Base-by-base conservation (phyloP, 148 eudicot species). In the Spergularia bocconei region DNA sequence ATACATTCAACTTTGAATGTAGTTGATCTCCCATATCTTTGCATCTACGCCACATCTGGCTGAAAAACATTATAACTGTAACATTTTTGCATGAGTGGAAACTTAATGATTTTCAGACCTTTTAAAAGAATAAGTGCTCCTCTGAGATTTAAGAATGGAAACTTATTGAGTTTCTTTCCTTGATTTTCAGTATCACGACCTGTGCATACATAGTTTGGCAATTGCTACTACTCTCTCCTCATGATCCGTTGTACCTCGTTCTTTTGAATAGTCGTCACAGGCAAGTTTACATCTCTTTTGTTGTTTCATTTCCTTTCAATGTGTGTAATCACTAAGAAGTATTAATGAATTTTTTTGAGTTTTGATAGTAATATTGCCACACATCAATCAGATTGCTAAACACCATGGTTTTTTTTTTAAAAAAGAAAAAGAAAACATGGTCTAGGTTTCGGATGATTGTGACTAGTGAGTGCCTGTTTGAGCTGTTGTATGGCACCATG, bases 191-290 rank as follows among this genome's bases (percentile, higher is more conserved):
- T 84, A 69, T 88, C 25, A 58, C 79, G 7, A 90, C 91, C 55
- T 90, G 97, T 78, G 88, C 79, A 52, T 92, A 90, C 71, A 73
- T 92, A 63, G 88, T 79, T 51, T 71, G 78, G 47, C 88, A 92
- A 69, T 78, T 92, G 21, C 77, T 90, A 82, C 79, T 73, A 54
- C 90, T 92, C 74, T 81, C 90, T 53, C 63, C 83, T 50, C 55
- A 68, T 64, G 93, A 90, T 80, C 91, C 91, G 17, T 70, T 83
- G 51, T 75, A 76, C 78, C 80, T 88, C 59, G 75, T 88, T 81
- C 88, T 92, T 20, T 78, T 92, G 81, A 87, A 79, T 52, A 78
- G 82, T 75, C 78, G 74, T 71, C 82, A 80, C 84, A 92, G 96
- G 97, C 85, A 92, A 84, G 88, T 84, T 51, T 73, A 54, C 66